Conservation (phyloP, 306 rosid species). For the Cucurbita maxima region DNA sequence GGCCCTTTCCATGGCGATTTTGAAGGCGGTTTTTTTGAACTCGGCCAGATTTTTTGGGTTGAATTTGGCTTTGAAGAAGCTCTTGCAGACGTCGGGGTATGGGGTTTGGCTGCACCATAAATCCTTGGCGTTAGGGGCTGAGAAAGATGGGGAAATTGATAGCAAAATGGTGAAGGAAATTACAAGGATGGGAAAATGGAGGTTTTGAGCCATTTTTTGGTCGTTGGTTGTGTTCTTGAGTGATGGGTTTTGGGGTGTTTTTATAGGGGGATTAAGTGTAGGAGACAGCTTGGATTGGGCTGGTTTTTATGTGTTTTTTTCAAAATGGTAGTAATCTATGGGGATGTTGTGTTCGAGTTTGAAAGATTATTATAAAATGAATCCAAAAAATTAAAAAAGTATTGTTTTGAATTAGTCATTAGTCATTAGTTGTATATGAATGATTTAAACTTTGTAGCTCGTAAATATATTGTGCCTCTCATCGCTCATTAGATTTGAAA, state of each 20-base stretch:
- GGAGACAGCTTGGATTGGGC: not conserved
- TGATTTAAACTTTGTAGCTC: not conserved
- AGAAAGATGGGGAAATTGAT: not conserved
- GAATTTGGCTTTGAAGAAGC: not conserved
- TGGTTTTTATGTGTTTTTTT: not conserved
- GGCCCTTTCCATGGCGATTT: not conserved
- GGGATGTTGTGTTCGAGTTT: not conserved
- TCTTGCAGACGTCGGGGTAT: not conserved
- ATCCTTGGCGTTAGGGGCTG: not conserved
- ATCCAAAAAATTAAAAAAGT: too few species aligned
- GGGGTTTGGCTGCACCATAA: conserved; percentile 4
- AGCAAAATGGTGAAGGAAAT: not conserved
- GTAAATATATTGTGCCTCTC: too few species aligned
- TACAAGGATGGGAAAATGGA: not conserved
- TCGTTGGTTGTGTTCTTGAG: not conserved
- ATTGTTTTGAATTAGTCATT: not conserved
- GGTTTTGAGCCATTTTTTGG: not conserved
- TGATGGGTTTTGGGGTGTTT: not conserved
- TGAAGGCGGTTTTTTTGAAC: not conserved
- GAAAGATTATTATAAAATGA: too few species aligned
- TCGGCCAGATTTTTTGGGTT: not conserved
- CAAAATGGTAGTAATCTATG: not conserved
- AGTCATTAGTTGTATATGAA: not conserved
- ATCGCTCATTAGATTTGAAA: too few species aligned
- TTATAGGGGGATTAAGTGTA: not conserved